Evolutionary conservation across 2,329 filamentous ascomycete genomes (phyloP).

Genomic region (Colletotrichum brevisporum): DNA sequence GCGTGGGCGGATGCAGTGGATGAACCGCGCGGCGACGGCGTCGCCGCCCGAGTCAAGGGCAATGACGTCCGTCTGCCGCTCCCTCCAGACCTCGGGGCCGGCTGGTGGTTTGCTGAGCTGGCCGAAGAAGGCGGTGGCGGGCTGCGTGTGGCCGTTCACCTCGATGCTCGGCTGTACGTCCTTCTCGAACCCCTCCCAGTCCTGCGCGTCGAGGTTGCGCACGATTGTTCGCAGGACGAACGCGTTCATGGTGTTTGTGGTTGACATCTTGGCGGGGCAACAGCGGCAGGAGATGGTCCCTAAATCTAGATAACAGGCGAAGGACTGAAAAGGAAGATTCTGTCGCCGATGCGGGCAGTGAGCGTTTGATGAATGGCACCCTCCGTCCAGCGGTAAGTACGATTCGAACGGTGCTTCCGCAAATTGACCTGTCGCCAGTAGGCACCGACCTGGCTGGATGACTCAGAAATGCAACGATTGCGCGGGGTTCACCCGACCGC

Average conservation of each 20-base stretch:
- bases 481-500: too few species aligned
- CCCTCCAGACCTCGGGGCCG: background rate
- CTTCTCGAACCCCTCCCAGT: conserved; percentile 6
- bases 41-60: background rate
- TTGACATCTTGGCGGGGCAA: background rate
- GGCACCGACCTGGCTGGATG: too few species aligned
- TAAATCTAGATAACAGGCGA: too few species aligned
- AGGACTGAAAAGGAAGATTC: too few species aligned
- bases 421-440: too few species aligned
- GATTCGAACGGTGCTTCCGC: too few species aligned
- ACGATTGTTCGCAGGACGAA: background rate
- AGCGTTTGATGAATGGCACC: too few species aligned
- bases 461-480: too few species aligned
- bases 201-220: background rate
- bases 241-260: background rate
- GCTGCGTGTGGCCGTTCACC: background rate
- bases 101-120: background rate
- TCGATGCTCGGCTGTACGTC: background rate
- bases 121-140: background rate
- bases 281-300: background rate
- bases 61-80: background rate
- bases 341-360: too few species aligned
- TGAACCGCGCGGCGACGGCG: background rate
- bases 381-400: too few species aligned
- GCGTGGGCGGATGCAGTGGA: background rate